Evolutionary conservation across 306 rosid species (phyloP).

Genomic region (Vigna hirtella): DNA sequence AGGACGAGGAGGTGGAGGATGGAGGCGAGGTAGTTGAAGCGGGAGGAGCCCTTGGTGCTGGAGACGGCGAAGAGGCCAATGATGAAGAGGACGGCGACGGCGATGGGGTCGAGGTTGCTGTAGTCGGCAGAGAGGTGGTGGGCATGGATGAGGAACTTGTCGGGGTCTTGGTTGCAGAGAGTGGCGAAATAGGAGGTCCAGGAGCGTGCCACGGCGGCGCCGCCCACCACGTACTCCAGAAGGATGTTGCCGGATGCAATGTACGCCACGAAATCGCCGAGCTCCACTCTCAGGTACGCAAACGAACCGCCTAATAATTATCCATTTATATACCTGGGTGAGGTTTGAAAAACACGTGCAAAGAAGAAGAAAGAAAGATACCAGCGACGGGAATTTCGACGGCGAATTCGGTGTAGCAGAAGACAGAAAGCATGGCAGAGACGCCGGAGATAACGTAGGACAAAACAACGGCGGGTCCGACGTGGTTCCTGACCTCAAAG

Average conservation of each 20-base stretch:
- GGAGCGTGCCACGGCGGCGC: slow-evolving; percentile 80
- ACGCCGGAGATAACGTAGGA: slow-evolving; percentile 68
- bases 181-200: slow-evolving; percentile 96
- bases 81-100: slow-evolving; percentile 47
- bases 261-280: slow-evolving; percentile 81
- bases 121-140: slow-evolving; percentile 18
- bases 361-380: neutral
- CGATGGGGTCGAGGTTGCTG: slow-evolving; percentile 64
- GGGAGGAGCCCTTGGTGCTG: slow-evolving; percentile 76
- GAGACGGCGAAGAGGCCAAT: slow-evolving; percentile 49
- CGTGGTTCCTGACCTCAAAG: slow-evolving; percentile 49
- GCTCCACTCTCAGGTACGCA: slow-evolving; percentile 84
- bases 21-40: slow-evolving; percentile 73
- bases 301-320: slow-evolving; percentile 60
- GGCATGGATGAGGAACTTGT: slow-evolving; percentile 62
- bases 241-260: slow-evolving; percentile 85
- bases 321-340: no score
- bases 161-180: slow-evolving; percentile 63
- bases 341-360: no score
- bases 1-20: slow-evolving; percentile 59
- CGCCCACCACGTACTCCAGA: slow-evolving; percentile 67
- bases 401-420: slow-evolving; percentile 85
- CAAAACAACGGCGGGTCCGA: slow-evolving; percentile 75
- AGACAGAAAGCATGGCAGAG: slow-evolving; percentile 79
- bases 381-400: slow-evolving; percentile 81